Evolutionary conservation across 1,139 yeast genomes (phyloP).

Genomic region (Yamadazyma oceani): DNA sequence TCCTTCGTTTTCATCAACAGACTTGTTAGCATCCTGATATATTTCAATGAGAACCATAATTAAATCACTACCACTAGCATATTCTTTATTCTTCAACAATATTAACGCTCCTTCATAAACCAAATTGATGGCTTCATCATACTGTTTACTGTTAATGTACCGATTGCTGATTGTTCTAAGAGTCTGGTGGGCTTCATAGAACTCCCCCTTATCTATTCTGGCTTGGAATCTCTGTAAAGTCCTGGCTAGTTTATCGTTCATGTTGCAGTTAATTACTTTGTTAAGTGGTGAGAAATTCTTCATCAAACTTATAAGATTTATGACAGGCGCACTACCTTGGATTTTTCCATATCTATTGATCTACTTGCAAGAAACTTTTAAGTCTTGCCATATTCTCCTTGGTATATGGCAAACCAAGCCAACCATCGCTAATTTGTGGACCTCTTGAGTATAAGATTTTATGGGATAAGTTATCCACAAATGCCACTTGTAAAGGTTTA

Average conservation of each 20-base stretch:
- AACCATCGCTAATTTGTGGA: not conserved
- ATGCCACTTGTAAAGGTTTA: slow-evolving; percentile 15
- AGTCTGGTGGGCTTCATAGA: slow-evolving; percentile 94
- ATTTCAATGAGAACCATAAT: slow-evolving; percentile 72
- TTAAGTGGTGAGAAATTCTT: too few relatives aligned
- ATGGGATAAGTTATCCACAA: slow-evolving; percentile 17
- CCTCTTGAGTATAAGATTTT: too few relatives aligned
- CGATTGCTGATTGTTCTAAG: slow-evolving; percentile 85
- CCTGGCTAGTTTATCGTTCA: slow-evolving; percentile 50
- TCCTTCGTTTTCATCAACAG: slow-evolving; percentile 18
- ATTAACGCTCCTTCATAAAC: slow-evolving; percentile 69
- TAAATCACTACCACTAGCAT: slow-evolving; percentile 80
- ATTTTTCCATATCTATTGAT: not conserved
- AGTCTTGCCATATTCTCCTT: not conserved
- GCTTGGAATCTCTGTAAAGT: slow-evolving; percentile 66
- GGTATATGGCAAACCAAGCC: not conserved
- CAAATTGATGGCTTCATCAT: slow-evolving; percentile 68
- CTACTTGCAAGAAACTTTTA: not conserved
- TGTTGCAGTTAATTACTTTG: slow-evolving; percentile 5
- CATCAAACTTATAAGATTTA: too few relatives aligned
- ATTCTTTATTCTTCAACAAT: slow-evolving; percentile 66
- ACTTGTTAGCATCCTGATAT: slow-evolving; percentile 50
- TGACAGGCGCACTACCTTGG: too few relatives aligned
- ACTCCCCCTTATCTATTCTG: slow-evolving; percentile 72
- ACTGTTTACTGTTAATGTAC: slow-evolving; percentile 68